Base-by-base conservation (phyloP, 1,139 yeast species). In the Sugiyamaella pinicola region DNA sequence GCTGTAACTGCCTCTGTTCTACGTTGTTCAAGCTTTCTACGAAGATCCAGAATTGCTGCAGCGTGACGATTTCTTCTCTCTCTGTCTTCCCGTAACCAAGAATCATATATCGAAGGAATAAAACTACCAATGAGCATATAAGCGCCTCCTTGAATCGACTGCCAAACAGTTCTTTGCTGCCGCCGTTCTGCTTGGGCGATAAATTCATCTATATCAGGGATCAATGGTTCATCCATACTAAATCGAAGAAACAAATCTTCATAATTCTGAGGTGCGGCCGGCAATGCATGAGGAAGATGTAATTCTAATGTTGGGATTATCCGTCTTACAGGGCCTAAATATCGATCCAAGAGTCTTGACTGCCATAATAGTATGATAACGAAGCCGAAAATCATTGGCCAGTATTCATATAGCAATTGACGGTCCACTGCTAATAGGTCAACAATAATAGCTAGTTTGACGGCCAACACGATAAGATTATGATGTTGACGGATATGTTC, bases 1-100 rank as follows among this genome's bases (percentile, higher is more conserved):
- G 24, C 24, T 12, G 17, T 18, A n/a, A 9, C 33, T 19, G 31
- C 18, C 18, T 39, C 40, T 29, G 13, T 28, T 34, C 39, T 24
- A n/a, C 33, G 34, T 18, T 28, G 33, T n/a, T 34, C 46, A 10
- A 49, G 33, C 18, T 38, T 55, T 22, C 55, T 24, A 21, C 55
- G 43, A 8, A 47, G 44, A 7, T 47, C 51, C 26, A 33, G 35
- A 28, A 52, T 50, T 7, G 54, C 54, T 17, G 52, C 55, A 2
- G 49, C 59, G 21, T 59, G 58, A 10, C 52, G 54, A 17, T 58
- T 49, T 44, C 41, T 47, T 13, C 64, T 50, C 15, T 52, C 49
- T 13, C 46, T 41, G 37, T 60, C 62, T 38, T 61, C 64, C 12
- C 51, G 56, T n/a, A 42, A 53, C 68, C 68, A 65, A 19, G 57